phyloP scores from a whole-genome alignment of 768 basidiomycete species.

The Amanita subjunquillea region DNA sequence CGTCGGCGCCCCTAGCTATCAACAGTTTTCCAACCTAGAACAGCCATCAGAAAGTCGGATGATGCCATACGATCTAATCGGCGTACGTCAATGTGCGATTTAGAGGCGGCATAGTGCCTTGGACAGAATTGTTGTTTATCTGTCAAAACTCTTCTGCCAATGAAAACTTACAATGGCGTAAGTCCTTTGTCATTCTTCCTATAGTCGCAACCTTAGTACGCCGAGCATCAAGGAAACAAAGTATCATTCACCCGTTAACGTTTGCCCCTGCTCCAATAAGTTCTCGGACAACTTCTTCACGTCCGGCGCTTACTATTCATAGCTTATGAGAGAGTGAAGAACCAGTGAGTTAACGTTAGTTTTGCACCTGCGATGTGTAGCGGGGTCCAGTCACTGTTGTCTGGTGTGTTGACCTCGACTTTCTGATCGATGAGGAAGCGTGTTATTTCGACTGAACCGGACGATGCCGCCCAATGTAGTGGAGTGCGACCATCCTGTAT shows the following conservation, averaged over 20 bases:
- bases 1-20: conserved; percentile 84
- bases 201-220: conserved; percentile 4
- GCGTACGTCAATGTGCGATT: conserved; percentile 73
- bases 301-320: conserved; percentile 66
- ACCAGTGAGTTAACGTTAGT: neutral
- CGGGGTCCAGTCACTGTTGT: conserved; percentile 66
- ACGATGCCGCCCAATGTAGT: conserved; percentile 79
- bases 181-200: conserved; percentile 75
- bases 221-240: conserved; percentile 9
- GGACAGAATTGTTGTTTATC: conserved; percentile 11
- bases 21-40: conserved; percentile 78
- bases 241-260: conserved; percentile 40
- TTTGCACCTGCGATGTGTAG: conserved; percentile 66
- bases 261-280: conserved; percentile 78
- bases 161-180: conserved; percentile 60
- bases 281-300: conserved; percentile 64
- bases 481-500: conserved; percentile 68
- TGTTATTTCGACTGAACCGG: conserved; percentile 57
- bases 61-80: conserved; percentile 15
- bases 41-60: conserved; percentile 17
- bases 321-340: neutral
- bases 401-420: conserved; percentile 57
- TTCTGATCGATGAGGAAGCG: conserved; percentile 61
- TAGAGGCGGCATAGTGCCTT: conserved; percentile 92
- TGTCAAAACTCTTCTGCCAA: conserved; percentile 7